Conservation (phyloP, 495 filamentous ascomycete genomes). For the Penicillium subrubescens region DNA sequence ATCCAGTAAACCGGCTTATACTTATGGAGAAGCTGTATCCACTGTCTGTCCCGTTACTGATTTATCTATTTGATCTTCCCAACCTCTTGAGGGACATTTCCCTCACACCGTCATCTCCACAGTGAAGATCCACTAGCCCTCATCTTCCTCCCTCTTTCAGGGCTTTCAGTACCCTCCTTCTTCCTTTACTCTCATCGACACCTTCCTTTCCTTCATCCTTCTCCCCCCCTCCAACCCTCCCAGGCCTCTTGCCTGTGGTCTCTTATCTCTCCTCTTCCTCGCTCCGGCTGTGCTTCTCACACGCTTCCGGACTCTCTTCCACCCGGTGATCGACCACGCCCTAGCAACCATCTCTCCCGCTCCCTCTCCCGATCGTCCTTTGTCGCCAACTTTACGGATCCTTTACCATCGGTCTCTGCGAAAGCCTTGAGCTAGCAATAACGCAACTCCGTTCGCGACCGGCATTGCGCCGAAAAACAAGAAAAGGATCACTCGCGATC, state of each 20-base stretch:
- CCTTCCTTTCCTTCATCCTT: slow-evolving; percentile 22
- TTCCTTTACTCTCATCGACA: slow-evolving; percentile 17
- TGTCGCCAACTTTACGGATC: slow-evolving; percentile 7
- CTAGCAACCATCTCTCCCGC: slow-evolving; percentile 11
- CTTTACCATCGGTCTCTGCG: neutral
- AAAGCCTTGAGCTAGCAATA: neutral
- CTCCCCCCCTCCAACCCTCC: slow-evolving; percentile 14
- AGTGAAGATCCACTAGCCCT: slow-evolving; percentile 37
- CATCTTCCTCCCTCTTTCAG: slow-evolving; percentile 32
- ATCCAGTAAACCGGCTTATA: neutral
- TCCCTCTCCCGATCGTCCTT: slow-evolving; percentile 17
- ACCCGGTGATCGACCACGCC: slow-evolving; percentile 4
- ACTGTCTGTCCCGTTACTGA: neutral
- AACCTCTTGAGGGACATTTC: slow-evolving; percentile 8
- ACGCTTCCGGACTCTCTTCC: neutral
- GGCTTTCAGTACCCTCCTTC: slow-evolving; percentile 19
- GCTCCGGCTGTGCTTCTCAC: slow-evolving; percentile 1
- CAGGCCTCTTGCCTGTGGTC: slow-evolving; percentile 29
- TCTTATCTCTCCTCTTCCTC: slow-evolving; percentile 2
- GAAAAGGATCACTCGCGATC: slow-evolving; percentile 4
- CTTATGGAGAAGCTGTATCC: slow-evolving; percentile 5
- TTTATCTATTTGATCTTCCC: slow-evolving; percentile 5
- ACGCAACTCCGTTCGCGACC: neutral
- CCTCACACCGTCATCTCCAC: slow-evolving; percentile 36
- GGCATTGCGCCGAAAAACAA: slow-evolving; percentile 6